These are phyloP conservation scores for Helotiales sp. DNA, from an alignment of 2,329 filamentous ascomycete species.

Conservation along the genomic window DNA sequence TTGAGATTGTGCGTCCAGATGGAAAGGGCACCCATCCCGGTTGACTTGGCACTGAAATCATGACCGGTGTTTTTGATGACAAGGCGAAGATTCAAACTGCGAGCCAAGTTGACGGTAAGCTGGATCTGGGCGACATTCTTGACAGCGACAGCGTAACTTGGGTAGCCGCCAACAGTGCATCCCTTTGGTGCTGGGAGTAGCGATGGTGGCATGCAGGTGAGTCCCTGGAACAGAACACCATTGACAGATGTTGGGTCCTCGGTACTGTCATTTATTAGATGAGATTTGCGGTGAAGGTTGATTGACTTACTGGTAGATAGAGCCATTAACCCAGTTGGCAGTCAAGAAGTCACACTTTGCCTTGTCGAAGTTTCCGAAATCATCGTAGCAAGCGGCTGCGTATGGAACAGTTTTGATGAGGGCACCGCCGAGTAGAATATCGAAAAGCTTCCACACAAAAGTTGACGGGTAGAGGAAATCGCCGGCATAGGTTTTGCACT, in stretches of 20 bases:
- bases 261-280: conserved; percentile 38
- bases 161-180: conserved; percentile 32
- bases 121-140: conserved; percentile 30
- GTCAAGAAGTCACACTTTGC: conserved; percentile 43
- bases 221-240: conserved; percentile 53
- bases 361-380: conserved; percentile 37
- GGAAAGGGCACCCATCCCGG: conserved; percentile 47
- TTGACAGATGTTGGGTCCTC: conserved; percentile 51
- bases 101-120: conserved; percentile 44
- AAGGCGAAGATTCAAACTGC: conserved; percentile 41
- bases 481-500: conserved; percentile 37
- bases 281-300: conserved; percentile 18
- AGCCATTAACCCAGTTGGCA: conserved; percentile 41
- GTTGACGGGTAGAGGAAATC: conserved; percentile 52
- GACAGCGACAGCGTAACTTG: conserved; percentile 36
- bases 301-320: conserved; percentile 45
- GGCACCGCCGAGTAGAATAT: conserved; percentile 49
- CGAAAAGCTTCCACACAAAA: conserved; percentile 52
- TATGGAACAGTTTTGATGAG: conserved; percentile 52
- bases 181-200: conserved; percentile 4
- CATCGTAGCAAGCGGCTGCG: conserved; percentile 50
- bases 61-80: conserved; percentile 53
- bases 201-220: conserved; percentile 42
- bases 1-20: conserved; percentile 57
- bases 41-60: conserved; percentile 50